Evolutionary conservation across 2,329 filamentous ascomycete species (phyloP).

Genomic region (Fusarium sterilihyphosum): DNA sequence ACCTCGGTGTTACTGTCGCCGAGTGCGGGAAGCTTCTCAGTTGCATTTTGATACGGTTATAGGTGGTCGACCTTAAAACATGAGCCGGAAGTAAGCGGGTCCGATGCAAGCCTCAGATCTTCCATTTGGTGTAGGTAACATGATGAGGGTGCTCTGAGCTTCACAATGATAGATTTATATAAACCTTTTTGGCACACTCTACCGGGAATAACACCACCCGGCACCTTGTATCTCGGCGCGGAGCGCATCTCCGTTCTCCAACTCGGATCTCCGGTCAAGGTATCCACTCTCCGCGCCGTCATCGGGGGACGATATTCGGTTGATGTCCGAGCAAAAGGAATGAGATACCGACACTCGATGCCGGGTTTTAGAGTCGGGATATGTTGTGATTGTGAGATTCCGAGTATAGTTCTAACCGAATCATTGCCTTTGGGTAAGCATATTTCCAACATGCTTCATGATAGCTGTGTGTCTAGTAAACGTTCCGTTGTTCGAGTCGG

Average conservation of each 20-base stretch:
- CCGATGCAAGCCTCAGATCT: not conserved
- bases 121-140: not conserved
- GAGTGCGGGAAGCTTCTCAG: constrained; percentile 11
- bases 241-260: constrained; percentile 41
- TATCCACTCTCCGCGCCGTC: constrained; percentile 41
- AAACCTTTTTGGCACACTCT: constrained; percentile 10
- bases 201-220: constrained; percentile 21
- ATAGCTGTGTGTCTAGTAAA: not conserved
- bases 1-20: constrained; percentile 36
- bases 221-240: constrained; percentile 39
- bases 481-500: not conserved
- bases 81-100: not conserved
- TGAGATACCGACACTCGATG: constrained; percentile 1
- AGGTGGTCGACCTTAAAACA: not conserved
- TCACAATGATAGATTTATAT: not conserved
- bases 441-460: not conserved
- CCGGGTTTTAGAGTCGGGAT: not conserved
- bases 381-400: not conserved
- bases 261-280: constrained; percentile 41
- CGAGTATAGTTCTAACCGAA: not conserved
- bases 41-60: not conserved
- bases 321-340: constrained; percentile 20
- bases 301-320: constrained; percentile 35
- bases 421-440: not conserved
- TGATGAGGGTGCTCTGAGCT: not conserved